Conservation (phyloP, 331 rosid species). For the Cydonia oblonga region DNA sequence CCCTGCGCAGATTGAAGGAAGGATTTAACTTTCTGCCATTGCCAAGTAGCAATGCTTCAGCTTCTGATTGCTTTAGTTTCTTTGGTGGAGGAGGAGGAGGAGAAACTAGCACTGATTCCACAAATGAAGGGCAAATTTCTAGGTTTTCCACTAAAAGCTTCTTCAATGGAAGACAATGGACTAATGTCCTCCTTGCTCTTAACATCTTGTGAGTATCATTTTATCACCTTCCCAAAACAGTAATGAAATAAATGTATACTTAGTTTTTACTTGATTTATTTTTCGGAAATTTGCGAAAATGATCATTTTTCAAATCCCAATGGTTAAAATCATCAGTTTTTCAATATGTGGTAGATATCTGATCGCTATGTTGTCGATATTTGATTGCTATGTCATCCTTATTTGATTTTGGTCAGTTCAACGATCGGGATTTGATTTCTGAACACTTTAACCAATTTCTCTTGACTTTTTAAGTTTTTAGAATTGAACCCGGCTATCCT, state of each 20-base stretch:
- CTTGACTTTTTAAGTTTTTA: background rate
- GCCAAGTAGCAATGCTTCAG: conserved; percentile 19
- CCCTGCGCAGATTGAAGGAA: conserved; percentile 33
- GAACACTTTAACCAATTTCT: background rate
- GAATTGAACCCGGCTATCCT: background rate
- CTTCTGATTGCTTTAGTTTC: conserved; percentile 43
- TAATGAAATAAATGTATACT: background rate
- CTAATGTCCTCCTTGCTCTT: conserved; percentile 65
- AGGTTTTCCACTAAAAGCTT: conserved; percentile 27
- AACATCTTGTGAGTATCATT: conserved; percentile 62
- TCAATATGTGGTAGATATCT: too few species aligned
- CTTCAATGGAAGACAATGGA: conserved; percentile 52
- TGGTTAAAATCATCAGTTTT: too few species aligned
- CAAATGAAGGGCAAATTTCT: conserved; percentile 28
- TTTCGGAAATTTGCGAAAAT: too few species aligned
- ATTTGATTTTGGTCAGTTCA: too few species aligned
- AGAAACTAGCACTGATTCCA: conserved; percentile 27
- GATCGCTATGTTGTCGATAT: too few species aligned
- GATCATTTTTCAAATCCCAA: too few species aligned
- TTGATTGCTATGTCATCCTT: too few species aligned
- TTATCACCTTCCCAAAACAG: background rate
- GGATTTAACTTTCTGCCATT: conserved; percentile 28
- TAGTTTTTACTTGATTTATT: too few species aligned
- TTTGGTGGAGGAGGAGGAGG: conserved; percentile 50
- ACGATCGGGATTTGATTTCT: too few species aligned